Conservation (phyloP, 306 rosid species). For the Ormosia emarginata region DNA sequence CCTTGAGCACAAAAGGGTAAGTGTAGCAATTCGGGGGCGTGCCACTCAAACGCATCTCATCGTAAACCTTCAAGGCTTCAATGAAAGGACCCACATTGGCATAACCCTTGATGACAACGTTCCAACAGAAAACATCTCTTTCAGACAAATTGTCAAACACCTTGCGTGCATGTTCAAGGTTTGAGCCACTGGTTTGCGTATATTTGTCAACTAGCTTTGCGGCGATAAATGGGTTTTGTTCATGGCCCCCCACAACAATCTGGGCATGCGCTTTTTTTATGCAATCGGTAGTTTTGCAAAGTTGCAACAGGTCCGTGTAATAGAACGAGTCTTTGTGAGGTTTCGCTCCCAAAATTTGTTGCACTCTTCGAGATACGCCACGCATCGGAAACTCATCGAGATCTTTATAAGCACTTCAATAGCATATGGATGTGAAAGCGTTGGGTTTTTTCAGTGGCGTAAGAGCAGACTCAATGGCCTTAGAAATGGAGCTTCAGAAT, state of each 20-base stretch:
- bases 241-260: constrained; percentile 44
- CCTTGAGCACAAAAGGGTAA: constrained; percentile 74
- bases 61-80: constrained; percentile 51
- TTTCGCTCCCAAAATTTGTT: constrained; percentile 17
- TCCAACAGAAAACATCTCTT: constrained; percentile 76
- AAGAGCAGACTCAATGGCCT: not conserved
- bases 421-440: not conserved
- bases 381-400: constrained; percentile 30
- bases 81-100: constrained; percentile 59
- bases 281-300: constrained; percentile 34
- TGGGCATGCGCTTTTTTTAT: constrained; percentile 58
- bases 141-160: constrained; percentile 66
- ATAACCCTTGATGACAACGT: constrained; percentile 66
- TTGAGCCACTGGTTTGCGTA: not conserved
- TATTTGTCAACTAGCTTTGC: constrained; percentile 62
- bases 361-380: constrained; percentile 29
- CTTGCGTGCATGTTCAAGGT: constrained; percentile 47
- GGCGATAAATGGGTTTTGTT: constrained; percentile 52
- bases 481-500: not conserved
- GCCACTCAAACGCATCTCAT: constrained; percentile 46
- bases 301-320: constrained; percentile 37
- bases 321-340: constrained; percentile 36
- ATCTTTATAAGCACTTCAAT: not conserved
- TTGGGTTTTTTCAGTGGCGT: not conserved
- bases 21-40: constrained; percentile 49